Evolutionary conservation across 1,284 basidiomycete genomes (phyloP), one percentile per base, ranked within the genome.

Genomic region (Rhodotorula sp.): DNA sequence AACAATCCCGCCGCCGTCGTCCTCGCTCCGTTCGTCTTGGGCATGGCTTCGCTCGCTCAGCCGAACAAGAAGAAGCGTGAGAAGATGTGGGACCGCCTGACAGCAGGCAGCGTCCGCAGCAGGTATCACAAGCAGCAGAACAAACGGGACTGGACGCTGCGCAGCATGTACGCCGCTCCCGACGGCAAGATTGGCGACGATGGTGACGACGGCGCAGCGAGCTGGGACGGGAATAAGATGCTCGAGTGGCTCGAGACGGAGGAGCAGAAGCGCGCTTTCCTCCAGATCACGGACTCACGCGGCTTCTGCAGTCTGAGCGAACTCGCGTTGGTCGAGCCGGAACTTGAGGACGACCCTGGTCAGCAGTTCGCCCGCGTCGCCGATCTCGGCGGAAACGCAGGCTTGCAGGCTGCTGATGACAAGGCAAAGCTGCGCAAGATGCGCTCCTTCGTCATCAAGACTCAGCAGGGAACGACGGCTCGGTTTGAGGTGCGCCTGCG

Each of bases 401-500:
- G 63, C 0, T 16, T 70, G 60, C 37, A 40, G n/a, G 16, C 48
- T 1, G 72, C 62, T 22, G 56, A 53, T 24, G 70, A 72, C 55
- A 64, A 63, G 61, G 44, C 37, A 9, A 46, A 30, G 18, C 22
- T 67, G 55, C 56, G 54, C 11, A 51, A 66, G 31, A 28, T 65
- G 34, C 46, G 72, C 8, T 52, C 63, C 4, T 74, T 74, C 47
- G 50, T 70, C 37, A 55, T 72, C 59, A 64, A 57, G 54, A 67
- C 63, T 0, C 48, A 55, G 20, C 52, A 60, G 26, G 72, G 69
- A 8, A 26, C 13, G 37, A 57, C 52, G 7, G 61, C 52, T 26
- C 48, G 56, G 10, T 74, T 77, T 56, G 74, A 77, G 64, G 75
- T 75, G 11, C 13, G 56, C n/a, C n/a, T n/a, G n/a, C n/a, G n/a